Evolutionary conservation across 441 rosid genomes (phyloP).

Genomic region (Populus hybrid): DNA sequence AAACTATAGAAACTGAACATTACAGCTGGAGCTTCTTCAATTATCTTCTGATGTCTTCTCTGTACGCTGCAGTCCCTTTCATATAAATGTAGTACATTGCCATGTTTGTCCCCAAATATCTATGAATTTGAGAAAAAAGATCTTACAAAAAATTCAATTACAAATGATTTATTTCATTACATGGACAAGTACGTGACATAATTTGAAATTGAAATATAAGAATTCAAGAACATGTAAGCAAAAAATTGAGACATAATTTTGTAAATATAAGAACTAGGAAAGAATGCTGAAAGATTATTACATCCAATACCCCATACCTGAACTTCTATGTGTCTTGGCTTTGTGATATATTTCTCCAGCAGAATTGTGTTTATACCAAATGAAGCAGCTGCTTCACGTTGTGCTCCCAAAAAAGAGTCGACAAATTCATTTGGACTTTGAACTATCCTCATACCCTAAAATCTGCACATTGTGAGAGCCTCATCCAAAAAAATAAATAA

Average conservation of each 20-base stretch:
- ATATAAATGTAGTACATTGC: slow-evolving; percentile 70
- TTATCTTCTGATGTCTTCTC: slow-evolving; percentile 97
- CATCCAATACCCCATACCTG: slow-evolving; percentile 52
- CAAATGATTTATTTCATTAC: slow-evolving; percentile 11
- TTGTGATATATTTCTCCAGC: slow-evolving; percentile 90
- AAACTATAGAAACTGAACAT: slow-evolving; percentile 30
- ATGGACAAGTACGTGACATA: neutral
- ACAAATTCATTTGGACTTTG: slow-evolving; percentile 58
- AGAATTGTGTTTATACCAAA: slow-evolving; percentile 84
- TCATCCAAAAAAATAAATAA: slow-evolving; percentile 19
- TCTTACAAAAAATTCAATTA: slow-evolving; percentile 7
- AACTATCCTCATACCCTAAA: slow-evolving; percentile 95
- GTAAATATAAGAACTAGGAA: neutral
- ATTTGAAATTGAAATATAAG: neutral
- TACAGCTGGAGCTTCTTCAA: slow-evolving; percentile 99
- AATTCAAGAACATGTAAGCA: slow-evolving; percentile 4
- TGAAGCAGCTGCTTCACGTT: slow-evolving; percentile 96
- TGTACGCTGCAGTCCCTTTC: slow-evolving; percentile 98
- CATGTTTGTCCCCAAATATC: slow-evolving; percentile 91
- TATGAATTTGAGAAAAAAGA: slow-evolving; percentile 26
- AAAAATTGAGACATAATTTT: slow-evolving; percentile 1
- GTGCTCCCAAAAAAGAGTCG: slow-evolving; percentile 87
- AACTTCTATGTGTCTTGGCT: slow-evolving; percentile 95
- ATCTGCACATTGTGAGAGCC: slow-evolving; percentile 31
- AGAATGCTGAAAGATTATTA: neutral